These are phyloP conservation scores for Colletotrichum tropicicola DNA, from an alignment of 2,329 filamentous ascomycete genomes.

Conservation along the genomic window DNA sequence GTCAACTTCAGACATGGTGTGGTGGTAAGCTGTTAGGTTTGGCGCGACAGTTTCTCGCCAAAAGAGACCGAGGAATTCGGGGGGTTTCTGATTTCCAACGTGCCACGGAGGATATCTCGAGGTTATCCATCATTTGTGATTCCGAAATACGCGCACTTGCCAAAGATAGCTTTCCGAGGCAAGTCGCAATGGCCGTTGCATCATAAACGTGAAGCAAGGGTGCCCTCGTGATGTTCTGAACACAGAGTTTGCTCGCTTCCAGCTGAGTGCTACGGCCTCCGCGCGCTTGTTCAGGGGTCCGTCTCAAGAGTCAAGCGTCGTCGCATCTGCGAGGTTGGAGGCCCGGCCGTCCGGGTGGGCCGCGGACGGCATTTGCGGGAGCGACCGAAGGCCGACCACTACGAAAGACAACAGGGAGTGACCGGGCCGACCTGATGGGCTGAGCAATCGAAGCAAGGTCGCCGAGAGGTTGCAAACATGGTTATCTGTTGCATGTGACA, in stretches of 20 bases:
- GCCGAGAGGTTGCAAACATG: not conserved
- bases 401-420: not conserved
- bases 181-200: not conserved
- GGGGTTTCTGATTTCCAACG: not conserved
- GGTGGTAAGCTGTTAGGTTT: too few relatives aligned
- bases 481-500: not conserved
- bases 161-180: not conserved
- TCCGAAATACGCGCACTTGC: not conserved
- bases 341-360: not conserved
- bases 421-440: not conserved
- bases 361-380: not conserved
- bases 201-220: not conserved
- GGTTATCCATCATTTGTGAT: not conserved
- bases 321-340: not conserved
- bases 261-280: not conserved
- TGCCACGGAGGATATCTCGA: not conserved
- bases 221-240: not conserved
- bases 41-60: too few relatives aligned
- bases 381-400: not conserved
- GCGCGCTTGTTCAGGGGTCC: not conserved
- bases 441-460: not conserved
- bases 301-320: not conserved
- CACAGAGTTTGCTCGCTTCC: not conserved
- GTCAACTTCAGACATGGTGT: not conserved
- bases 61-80: not conserved